Evolutionary conservation across 352 stramenopile species (phyloP), one percentile per base, ranked within the genome.

Genomic region (Phytophthora pluvialis): DNA sequence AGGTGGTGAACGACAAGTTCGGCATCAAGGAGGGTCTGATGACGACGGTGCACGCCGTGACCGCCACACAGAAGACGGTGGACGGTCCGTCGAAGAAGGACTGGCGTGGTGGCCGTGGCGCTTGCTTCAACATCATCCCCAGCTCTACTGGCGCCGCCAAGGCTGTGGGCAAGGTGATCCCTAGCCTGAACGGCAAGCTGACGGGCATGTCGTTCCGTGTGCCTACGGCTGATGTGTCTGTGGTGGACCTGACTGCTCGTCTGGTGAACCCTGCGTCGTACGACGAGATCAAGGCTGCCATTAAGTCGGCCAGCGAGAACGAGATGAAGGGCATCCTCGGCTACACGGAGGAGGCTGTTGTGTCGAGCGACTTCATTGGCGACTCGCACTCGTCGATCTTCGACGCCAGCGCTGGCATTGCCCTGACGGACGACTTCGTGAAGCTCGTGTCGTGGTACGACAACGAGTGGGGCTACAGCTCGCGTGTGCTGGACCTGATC

Each of bases 391-490:
- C 97, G 45, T 98, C 93, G 65, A 99, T 99, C 88, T 99, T 99
- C 63, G 98, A 99, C 78, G 94, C 97, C 16, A 78, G 90, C 60
- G 97, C 98, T 44, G 95, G 97, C 67, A 99, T 99, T 77, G 97
- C 97, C 63, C 90, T 99, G 64, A 99, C 97, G 70, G 88, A 97
- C 60, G 89, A 97, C 76, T 99, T 99, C 73, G 95, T 99, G 60
- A 99, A 99, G 96, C 89, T 99, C 67, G 91, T 99, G 50, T 97
- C 95, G 62, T 99, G 97, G 97, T 99, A 99, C 77, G 98, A 99
- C 88, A 99, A 99, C 89, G 97, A 99, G 80, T 99, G 94, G 84
- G 97, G 97, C 67, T 99, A 99, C 95, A 98, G 86, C 67, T 88
- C 86, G 87, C 95, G 97, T 85, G 88, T 99, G 72, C 78, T 99